Evolutionary conservation across 2,329 filamentous ascomycete species (phyloP), one percentile per base, ranked within the genome.

Genomic region (Canariomyces notabilis): DNA sequence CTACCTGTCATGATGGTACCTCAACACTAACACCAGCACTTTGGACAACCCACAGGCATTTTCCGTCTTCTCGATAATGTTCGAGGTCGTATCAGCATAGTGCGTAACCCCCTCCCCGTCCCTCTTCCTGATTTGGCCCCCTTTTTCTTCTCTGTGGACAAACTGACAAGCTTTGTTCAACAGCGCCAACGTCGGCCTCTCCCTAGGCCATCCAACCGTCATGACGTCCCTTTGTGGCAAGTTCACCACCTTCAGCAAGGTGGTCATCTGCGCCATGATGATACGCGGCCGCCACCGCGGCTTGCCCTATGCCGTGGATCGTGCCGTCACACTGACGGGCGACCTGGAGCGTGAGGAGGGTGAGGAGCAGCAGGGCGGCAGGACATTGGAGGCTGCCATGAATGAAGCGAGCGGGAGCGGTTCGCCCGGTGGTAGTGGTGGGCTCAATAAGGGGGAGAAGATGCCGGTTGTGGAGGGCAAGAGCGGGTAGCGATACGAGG

Each of bases 71-170:
- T 69, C 74, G 8, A 72, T 82, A 5, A 72, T 95, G 2, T 95
- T 95, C 59, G 89, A 95, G 63, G 80, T 93, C 37, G 81, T 95
- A 44, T 90, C 85, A 42, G 89, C 89, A 1, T 95, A 95, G 34
- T 31, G 15, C 5, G 42, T 18, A 14, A 12, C 5, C 18, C 12
- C 15, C 2, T 14, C 19, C n/a, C 31, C 22, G 22, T 11, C 11
- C 22, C 11, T 11, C 6, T 26, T 26, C n/a, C n/a, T 26, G 22
- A 26, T 26, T 26, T 6, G 22, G 11, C 22, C 11, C 22, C 22
- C n/a, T n/a, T n/a, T n/a, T n/a, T n/a, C n/a, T n/a, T n/a, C n/a
- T n/a, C n/a, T 6, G 22, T 14, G 5, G 20, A 11, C 16, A 19
- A 20, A 32, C 41, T 39, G 26, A 33, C n/a, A 2, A 26, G n/a